Conservation (phyloP, 805 yeast genomes). For the Kazachstania bromeliacearum region DNA sequence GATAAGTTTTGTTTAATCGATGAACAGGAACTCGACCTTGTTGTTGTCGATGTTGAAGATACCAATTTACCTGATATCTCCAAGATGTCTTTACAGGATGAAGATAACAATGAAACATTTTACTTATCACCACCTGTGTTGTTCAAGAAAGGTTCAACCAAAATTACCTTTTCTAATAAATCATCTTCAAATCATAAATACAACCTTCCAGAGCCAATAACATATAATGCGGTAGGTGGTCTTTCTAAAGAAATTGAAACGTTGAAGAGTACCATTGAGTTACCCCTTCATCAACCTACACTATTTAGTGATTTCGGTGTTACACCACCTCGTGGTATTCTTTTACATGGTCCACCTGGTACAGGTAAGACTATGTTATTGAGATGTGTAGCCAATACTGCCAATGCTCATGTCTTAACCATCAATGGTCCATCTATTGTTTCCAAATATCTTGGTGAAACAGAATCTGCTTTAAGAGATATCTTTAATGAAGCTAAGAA, state of each 20-base stretch:
- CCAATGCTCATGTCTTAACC: constrained; percentile 72
- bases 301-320: constrained; percentile 79
- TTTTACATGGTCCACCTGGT: constrained; percentile 94
- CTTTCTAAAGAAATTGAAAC: constrained; percentile 50
- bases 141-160: constrained; percentile 32
- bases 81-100: constrained; percentile 20
- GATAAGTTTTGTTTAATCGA: constrained; percentile 15
- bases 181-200: constrained; percentile 32
- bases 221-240: constrained; percentile 68
- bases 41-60: constrained; percentile 21
- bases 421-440: constrained; percentile 89
- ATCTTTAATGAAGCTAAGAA: constrained; percentile 75
- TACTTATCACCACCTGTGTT: constrained; percentile 41
- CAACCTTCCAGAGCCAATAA: constrained; percentile 33
- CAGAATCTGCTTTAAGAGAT: constrained; percentile 76
- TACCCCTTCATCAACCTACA: constrained; percentile 72
- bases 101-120: constrained; percentile 9
- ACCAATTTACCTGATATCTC: constrained; percentile 34
- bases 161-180: constrained; percentile 17
- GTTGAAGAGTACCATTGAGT: constrained; percentile 57
- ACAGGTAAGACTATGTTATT: constrained; percentile 91
- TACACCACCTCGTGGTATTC: constrained; percentile 86
- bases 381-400: constrained; percentile 69
- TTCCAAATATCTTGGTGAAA: constrained; percentile 88
- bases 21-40: constrained; percentile 11